Conservation (phyloP, 306 rosid species). For the Prunus kanzakura region DNA sequence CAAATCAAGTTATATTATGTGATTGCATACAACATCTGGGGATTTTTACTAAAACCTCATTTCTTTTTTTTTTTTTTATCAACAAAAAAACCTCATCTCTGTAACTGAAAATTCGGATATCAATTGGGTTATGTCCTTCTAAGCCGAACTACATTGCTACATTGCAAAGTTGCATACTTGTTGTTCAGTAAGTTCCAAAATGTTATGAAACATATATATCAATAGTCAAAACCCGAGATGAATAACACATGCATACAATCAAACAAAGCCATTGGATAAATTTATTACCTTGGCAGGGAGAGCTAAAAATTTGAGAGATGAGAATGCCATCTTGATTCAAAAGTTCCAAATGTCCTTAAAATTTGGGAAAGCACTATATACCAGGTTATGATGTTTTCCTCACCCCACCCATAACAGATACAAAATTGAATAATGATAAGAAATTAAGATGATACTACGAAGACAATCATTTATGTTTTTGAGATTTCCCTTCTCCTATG, state of each 20-base stretch:
- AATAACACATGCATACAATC: background rate
- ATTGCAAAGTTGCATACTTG: background rate
- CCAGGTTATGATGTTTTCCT: background rate
- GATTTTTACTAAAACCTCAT: background rate
- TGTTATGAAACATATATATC: background rate
- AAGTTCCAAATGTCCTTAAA: background rate
- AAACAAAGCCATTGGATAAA: background rate
- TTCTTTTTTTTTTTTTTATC: background rate
- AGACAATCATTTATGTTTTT: background rate
- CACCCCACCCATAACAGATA: background rate
- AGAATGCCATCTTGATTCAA: background rate
- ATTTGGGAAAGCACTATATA: background rate
- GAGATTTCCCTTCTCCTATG: background rate
- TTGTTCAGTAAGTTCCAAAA: background rate
- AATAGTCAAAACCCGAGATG: background rate
- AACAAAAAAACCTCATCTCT: background rate
- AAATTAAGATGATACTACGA: background rate
- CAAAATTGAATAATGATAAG: background rate
- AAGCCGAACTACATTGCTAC: background rate
- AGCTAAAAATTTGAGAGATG: background rate
- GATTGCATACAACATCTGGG: background rate
- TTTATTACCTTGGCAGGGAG: background rate
- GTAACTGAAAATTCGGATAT: background rate
- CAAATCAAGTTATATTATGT: background rate
- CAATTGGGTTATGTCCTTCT: background rate